A percentile compares a stretch with the other conserved stretches of the same genome.
Evolutionary conservation across 371 early-diverging fungal genomes (phyloP).

Genomic region (Apophysomyces variabilis): DNA sequence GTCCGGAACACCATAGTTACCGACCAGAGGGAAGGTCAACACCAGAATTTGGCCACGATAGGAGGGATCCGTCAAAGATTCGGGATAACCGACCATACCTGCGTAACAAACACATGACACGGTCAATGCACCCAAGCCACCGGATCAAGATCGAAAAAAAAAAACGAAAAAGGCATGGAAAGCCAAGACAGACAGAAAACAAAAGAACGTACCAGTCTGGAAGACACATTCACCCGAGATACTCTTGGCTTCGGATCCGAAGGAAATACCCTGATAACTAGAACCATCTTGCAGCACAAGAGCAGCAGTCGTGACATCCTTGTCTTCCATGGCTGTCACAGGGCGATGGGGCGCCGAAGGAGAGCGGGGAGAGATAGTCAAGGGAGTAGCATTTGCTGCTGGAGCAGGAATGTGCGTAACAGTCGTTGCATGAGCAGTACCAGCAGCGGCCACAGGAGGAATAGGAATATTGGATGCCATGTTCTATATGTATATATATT

Average conservation of each 20-base stretch:
- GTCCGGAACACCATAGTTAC: constrained; percentile 93
- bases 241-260: constrained; percentile 87
- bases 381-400: constrained; percentile 52
- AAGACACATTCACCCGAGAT: constrained; percentile 97
- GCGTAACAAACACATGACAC: constrained; percentile 40
- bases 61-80: constrained; percentile 96
- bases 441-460: constrained; percentile 45
- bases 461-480: constrained; percentile 49
- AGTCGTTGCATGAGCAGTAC: constrained; percentile 34
- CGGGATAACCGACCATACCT: constrained; percentile 80
- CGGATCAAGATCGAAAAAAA: not conserved
- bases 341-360: constrained; percentile 58
- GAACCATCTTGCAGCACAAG: constrained; percentile 87
- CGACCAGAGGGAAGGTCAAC: constrained; percentile 86
- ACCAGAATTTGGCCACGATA: constrained; percentile 96
- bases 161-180: not conserved
- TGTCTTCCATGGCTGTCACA: constrained; percentile 58
- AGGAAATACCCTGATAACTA: constrained; percentile 88
- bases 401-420: constrained; percentile 44
- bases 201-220: constrained; percentile 82
- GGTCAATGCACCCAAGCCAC: constrained; percentile 8
- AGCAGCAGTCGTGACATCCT: constrained; percentile 62
- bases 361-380: constrained; percentile 43
- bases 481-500: constrained; percentile 13
- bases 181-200: no score